A percentile compares a stretch with the other conserved stretches of the same genome.
Evolutionary conservation across 140 eudicot genomes (phyloP).

Genomic region (Anethum foeniculum): DNA sequence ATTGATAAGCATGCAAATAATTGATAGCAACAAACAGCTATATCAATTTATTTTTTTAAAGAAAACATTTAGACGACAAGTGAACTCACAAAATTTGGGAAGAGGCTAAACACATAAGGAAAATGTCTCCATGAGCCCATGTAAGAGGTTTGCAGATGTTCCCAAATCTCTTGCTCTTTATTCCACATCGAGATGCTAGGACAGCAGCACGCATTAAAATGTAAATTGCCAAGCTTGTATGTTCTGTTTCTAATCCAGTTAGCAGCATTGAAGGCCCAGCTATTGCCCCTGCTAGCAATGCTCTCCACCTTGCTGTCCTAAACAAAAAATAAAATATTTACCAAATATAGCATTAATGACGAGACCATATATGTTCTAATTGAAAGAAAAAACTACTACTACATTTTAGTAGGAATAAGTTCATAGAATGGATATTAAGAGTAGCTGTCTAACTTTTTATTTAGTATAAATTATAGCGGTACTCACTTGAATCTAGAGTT

Average conservation of each 20-base stretch:
- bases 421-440: not conserved
- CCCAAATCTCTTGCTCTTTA: slow-evolving; percentile 87
- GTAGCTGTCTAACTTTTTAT: not conserved
- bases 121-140: slow-evolving; percentile 95
- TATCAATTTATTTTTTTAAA: not conserved
- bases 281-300: slow-evolving; percentile 82
- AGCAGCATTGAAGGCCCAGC: slow-evolving; percentile 99
- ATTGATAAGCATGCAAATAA: not conserved
- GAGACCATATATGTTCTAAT: not conserved
- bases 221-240: slow-evolving; percentile 88
- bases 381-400: not conserved
- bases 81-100: slow-evolving; percentile 76
- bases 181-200: slow-evolving; percentile 96
- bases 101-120: slow-evolving; percentile 93
- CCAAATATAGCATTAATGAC: not conserved
- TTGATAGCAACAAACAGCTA: not conserved
- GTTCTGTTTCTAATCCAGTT: slow-evolving; percentile 76
- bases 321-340: slow-evolving; percentile 10
- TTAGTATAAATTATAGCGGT: not conserved
- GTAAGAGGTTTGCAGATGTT: slow-evolving; percentile 86
- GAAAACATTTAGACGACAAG: slow-evolving; percentile 11
- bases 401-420: not conserved
- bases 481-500: not conserved
- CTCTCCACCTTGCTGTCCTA: slow-evolving; percentile 99
- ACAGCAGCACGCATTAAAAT: slow-evolving; percentile 97